A percentile compares a stretch with the other conserved stretches of the same genome.
Conservation (phyloP, 345 rosid species). For the Brassica cretica region DNA sequence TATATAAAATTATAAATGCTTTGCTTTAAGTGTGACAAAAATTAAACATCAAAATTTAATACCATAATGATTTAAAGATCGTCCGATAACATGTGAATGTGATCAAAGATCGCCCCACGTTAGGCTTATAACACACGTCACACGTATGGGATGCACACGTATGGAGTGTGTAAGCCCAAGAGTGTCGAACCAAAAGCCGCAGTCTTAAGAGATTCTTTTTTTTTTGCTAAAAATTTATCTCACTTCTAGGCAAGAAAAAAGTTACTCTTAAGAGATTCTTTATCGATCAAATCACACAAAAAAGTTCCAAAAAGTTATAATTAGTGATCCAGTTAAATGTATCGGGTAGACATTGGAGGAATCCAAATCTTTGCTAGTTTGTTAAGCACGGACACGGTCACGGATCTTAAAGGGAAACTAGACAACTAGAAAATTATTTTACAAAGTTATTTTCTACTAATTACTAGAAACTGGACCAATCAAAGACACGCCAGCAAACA, state of each 20-base stretch:
- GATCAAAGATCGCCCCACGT: background rate
- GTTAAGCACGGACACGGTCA: background rate
- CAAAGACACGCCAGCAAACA: background rate
- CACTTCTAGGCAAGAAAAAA: too few relatives aligned
- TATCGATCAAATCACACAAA: background rate
- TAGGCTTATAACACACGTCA: conserved; percentile 12
- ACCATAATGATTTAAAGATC: conserved; percentile 2
- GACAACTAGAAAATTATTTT: background rate
- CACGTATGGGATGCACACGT: background rate
- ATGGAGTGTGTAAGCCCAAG: background rate
- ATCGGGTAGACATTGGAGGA: background rate
- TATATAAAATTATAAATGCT: conserved; percentile 13
- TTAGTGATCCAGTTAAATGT: background rate
- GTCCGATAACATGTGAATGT: conserved; percentile 11
- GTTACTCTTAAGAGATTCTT: background rate
- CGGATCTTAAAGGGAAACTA: background rate
- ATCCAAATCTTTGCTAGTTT: background rate
- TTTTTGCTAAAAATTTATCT: too few relatives aligned
- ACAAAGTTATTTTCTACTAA: background rate
- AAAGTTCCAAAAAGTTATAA: background rate
- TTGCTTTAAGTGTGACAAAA: background rate
- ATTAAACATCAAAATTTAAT: conserved; percentile 22
- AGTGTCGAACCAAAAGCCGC: background rate
- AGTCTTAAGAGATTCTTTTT: background rate
- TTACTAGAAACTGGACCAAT: background rate